These are phyloP conservation scores for Aurifilum marmelostoma DNA, from an alignment of 2,329 filamentous ascomycete genomes.

Conservation along the genomic window DNA sequence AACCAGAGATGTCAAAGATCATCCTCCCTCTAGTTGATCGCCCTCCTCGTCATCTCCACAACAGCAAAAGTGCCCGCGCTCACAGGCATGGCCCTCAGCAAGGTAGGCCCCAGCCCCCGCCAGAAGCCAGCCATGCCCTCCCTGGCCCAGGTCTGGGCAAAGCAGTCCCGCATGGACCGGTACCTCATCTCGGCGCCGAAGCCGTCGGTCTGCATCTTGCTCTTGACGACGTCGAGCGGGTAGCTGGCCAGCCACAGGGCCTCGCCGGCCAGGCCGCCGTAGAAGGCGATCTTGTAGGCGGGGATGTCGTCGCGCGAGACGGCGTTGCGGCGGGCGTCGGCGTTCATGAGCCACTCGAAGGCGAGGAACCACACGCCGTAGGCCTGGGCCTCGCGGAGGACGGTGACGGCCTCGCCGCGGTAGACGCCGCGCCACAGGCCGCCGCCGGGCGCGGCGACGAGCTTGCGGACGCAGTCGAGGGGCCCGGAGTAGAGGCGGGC, in stretches of 20 bases:
- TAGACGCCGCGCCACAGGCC: slow-evolving; percentile 77
- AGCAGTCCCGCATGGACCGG: slow-evolving; percentile 84
- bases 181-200: slow-evolving; percentile 75
- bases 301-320: slow-evolving; percentile 78
- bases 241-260: slow-evolving; percentile 92
- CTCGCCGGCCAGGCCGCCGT: slow-evolving; percentile 92
- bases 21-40: slow-evolving; percentile 50
- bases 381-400: slow-evolving; percentile 87
- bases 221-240: slow-evolving; percentile 97
- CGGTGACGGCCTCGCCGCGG: slow-evolving; percentile 83
- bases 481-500: slow-evolving; percentile 77
- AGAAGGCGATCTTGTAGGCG: slow-evolving; percentile 83
- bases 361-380: slow-evolving; percentile 95
- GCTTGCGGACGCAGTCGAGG: slow-evolving; percentile 86
- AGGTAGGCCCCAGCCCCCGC: slow-evolving; percentile 88
- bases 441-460: slow-evolving; percentile 63
- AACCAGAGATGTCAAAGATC: too few relatives aligned
- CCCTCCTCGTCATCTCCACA: slow-evolving; percentile 68
- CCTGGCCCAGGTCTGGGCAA: slow-evolving; percentile 75
- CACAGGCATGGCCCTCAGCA: slow-evolving; percentile 95
- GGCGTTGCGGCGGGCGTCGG: slow-evolving; percentile 77
- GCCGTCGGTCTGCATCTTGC: slow-evolving; percentile 98
- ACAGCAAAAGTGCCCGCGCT: slow-evolving; percentile 97
- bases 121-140: slow-evolving; percentile 88
- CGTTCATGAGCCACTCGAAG: slow-evolving; percentile 96